Evolutionary conservation across 352 stramenopile species (phyloP).

Genomic region (Phytophthora fragariae): DNA sequence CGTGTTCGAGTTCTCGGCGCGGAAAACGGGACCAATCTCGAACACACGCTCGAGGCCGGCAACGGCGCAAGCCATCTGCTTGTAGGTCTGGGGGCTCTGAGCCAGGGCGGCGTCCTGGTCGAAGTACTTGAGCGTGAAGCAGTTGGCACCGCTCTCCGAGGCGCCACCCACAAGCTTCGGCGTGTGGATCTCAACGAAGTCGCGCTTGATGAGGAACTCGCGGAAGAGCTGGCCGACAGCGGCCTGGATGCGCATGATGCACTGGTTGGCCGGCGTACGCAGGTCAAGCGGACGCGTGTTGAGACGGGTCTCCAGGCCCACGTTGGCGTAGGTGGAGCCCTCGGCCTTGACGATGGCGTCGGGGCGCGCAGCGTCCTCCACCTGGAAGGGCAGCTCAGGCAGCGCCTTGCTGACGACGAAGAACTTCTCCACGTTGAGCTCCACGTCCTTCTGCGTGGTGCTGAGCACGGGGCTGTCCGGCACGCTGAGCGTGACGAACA

Average conservation of each 20-base stretch:
- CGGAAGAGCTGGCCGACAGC: conserved; percentile 97
- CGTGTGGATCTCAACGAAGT: conserved; percentile 99
- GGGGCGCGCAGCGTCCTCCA: conserved; percentile 95
- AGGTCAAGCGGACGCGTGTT: conserved; percentile 98
- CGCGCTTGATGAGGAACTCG: conserved; percentile 94
- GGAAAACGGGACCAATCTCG: conserved; percentile 99
- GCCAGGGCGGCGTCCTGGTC: conserved; percentile 96
- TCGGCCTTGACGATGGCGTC: conserved; percentile 88
- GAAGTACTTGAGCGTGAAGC: conserved; percentile 99
- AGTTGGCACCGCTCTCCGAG: conserved; percentile 97
- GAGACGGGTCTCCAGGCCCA: conserved; percentile 93
- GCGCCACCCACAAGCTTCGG: conserved; percentile 98
- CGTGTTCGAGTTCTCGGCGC: conserved; percentile 99
- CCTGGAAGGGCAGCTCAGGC: conserved; percentile 92
- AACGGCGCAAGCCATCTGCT: conserved; percentile 99
- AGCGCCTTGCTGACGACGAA: conserved; percentile 96
- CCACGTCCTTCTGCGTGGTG: conserved; percentile 95
- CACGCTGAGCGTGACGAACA: conserved; percentile 93
- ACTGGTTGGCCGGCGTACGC: conserved; percentile 98
- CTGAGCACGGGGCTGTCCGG: conserved; percentile 91
- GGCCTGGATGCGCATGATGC: conserved; percentile 98
- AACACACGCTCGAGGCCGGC: conserved; percentile 98
- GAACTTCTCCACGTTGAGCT: conserved; percentile 95
- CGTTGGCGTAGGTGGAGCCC: conserved; percentile 86
- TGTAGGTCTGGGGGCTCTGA: conserved; percentile 99